phyloP scores from a whole-genome alignment of 805 yeast genomes.

The Groenewaldozyma tartarivorans region DNA sequence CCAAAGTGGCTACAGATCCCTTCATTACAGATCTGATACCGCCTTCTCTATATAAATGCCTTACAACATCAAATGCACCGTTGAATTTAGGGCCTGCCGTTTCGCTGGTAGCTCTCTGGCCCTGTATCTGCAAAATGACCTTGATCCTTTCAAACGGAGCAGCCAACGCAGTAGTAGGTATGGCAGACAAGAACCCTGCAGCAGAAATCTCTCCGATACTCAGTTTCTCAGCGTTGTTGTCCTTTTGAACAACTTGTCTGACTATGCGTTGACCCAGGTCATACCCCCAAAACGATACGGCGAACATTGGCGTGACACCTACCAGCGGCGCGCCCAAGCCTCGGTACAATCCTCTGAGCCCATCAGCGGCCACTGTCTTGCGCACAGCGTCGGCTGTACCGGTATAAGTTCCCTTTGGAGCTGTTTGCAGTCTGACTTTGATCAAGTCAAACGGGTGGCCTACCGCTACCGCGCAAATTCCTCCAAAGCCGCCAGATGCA shows the following conservation, averaged over 20 bases:
- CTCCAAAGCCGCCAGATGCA: constrained; percentile 93
- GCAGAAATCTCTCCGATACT: constrained; percentile 65
- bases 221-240: constrained; percentile 30
- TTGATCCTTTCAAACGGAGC: constrained; percentile 96
- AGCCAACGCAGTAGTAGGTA: constrained; percentile 93
- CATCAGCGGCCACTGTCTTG: constrained; percentile 62
- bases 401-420: constrained; percentile 46
- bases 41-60: constrained; percentile 63
- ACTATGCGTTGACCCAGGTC: constrained; percentile 83
- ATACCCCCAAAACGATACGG: constrained; percentile 97
- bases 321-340: constrained; percentile 90
- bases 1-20: constrained; percentile 86
- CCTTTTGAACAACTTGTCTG: constrained; percentile 22
- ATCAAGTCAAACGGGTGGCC: constrained; percentile 96
- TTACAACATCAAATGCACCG: constrained; percentile 51
- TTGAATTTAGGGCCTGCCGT: constrained; percentile 24
- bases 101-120: constrained; percentile 30
- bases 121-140: constrained; percentile 81
- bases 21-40: constrained; percentile 78
- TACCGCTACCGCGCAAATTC: constrained; percentile 86
- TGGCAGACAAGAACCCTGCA: constrained; percentile 90
- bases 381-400: constrained; percentile 60
- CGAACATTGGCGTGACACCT: constrained; percentile 99
- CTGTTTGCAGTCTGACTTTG: constrained; percentile 83
- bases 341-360: constrained; percentile 73